phyloP scores from a whole-genome alignment of 2,329 filamentous ascomycete genomes.

The Zasmidium angulare region DNA sequence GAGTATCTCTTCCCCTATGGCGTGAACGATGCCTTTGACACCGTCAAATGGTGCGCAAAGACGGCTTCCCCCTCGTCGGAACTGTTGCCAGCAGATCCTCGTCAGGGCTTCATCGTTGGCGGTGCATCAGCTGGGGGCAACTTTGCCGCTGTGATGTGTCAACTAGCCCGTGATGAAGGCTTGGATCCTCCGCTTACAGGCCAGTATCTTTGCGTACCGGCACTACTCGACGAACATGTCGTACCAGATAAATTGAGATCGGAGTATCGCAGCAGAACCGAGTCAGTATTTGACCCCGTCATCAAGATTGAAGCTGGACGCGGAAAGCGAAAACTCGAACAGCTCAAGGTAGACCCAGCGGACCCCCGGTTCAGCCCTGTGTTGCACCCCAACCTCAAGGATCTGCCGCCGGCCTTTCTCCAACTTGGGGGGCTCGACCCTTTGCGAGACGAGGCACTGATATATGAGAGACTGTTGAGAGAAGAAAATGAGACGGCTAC shows the following conservation, averaged over 20 bases:
- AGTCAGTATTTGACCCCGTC: conserved; percentile 41
- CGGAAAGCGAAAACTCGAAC: conserved; percentile 4
- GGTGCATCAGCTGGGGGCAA: conserved; percentile 49
- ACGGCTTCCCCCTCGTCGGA: conserved; percentile 34
- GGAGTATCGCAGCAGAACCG: conserved; percentile 39
- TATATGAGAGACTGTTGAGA: conserved; percentile 50
- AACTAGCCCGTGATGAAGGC: conserved; percentile 43
- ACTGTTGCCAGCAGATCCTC: conserved; percentile 36
- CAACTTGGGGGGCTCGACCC: conserved; percentile 53
- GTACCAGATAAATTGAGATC: conserved; percentile 42
- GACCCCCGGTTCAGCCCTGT: conserved; percentile 15
- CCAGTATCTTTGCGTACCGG: conserved; percentile 38
- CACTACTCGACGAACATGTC: conserved; percentile 37
- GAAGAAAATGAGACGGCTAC: conserved; percentile 47
- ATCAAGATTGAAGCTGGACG: neutral
- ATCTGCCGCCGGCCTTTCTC: conserved; percentile 49
- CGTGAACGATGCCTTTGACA: conserved; percentile 48
- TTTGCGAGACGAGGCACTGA: conserved; percentile 52
- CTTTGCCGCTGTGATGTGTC: conserved; percentile 40
- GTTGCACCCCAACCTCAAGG: conserved; percentile 24
- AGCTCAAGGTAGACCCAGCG: neutral
- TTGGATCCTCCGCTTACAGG: conserved; percentile 48
- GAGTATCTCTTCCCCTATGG: conserved; percentile 48
- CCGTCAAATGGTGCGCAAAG: conserved; percentile 33
- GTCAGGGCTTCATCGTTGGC: conserved; percentile 49